Conservation (phyloP, 2,329 filamentous ascomycete genomes). For the Pestalotiopsis sp. region DNA sequence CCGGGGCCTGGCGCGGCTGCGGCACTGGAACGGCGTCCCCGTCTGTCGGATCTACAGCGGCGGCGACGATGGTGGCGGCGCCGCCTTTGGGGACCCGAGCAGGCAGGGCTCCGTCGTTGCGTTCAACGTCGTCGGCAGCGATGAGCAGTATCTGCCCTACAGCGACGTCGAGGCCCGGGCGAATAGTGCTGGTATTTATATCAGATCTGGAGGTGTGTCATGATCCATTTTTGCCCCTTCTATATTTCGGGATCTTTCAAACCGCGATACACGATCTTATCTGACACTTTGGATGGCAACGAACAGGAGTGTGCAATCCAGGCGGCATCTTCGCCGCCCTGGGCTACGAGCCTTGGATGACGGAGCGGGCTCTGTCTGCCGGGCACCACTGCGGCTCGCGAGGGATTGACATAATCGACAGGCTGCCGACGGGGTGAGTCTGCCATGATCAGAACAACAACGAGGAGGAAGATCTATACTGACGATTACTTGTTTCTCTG, state of each 20-base stretch:
- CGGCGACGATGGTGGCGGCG: slow-evolving; percentile 46
- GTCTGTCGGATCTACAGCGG: slow-evolving; percentile 61
- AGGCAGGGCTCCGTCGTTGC: slow-evolving; percentile 65
- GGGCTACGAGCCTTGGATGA: slow-evolving; percentile 56
- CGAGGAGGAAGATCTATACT: neutral
- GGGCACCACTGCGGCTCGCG: slow-evolving; percentile 62
- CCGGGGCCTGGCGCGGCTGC: slow-evolving; percentile 47
- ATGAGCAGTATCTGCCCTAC: slow-evolving; percentile 59
- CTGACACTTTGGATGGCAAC: slow-evolving; percentile 11
- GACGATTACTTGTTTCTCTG: neutral
- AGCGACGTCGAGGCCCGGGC: slow-evolving; percentile 62
- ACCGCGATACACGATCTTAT: neutral
- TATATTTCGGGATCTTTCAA: neutral
- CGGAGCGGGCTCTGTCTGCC: slow-evolving; percentile 55
- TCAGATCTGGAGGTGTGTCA: slow-evolving; percentile 57
- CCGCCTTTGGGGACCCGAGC: slow-evolving; percentile 51
- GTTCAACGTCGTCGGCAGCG: slow-evolving; percentile 61
- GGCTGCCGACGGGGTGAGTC: slow-evolving; percentile 55
- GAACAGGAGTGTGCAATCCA: slow-evolving; percentile 50
- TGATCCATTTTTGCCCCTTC: neutral
- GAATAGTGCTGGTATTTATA: slow-evolving; percentile 57
- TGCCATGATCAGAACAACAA: slow-evolving; percentile 14
- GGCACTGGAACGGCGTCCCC: slow-evolving; percentile 55
- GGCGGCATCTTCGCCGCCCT: slow-evolving; percentile 50
- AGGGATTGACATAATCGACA: slow-evolving; percentile 54